A percentile compares a stretch with the other conserved stretches of the same genome.
Conservation (phyloP, 2,329 filamentous ascomycete species). For the Arthrocladium fulminans region DNA sequence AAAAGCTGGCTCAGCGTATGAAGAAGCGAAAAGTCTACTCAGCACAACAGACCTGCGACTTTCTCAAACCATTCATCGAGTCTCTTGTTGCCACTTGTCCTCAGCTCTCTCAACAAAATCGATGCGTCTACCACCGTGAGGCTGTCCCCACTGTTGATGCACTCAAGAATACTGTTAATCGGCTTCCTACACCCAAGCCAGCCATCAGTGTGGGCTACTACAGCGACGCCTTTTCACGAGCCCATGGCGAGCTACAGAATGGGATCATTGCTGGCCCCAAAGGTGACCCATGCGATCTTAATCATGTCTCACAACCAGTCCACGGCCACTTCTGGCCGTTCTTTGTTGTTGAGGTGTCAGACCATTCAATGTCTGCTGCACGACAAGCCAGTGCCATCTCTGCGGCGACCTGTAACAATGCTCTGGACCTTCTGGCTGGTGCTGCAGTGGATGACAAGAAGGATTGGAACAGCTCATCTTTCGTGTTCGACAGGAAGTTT, state of each 20-base stretch:
- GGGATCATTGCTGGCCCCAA: slow-evolving; percentile 18
- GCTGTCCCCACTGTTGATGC: slow-evolving; percentile 16
- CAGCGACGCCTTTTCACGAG: slow-evolving; percentile 10
- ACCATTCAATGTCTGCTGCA: slow-evolving; percentile 16
- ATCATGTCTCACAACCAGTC: slow-evolving; percentile 19
- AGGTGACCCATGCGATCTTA: slow-evolving; percentile 19
- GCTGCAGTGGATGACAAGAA: slow-evolving; percentile 12
- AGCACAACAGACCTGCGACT: slow-evolving; percentile 13
- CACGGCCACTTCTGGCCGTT: slow-evolving; percentile 21
- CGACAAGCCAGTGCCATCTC: slow-evolving; percentile 16
- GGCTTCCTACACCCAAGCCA: slow-evolving; percentile 16
- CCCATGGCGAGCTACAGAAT: slow-evolving; percentile 20
- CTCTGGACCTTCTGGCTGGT: slow-evolving; percentile 18
- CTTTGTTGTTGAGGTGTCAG: slow-evolving; percentile 18
- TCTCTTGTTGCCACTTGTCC: slow-evolving; percentile 14
- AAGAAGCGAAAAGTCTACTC: slow-evolving; percentile 10
- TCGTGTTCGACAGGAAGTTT: slow-evolving; percentile 15
- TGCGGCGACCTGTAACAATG: slow-evolving; percentile 20
- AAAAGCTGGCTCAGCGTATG: slow-evolving; percentile 16
- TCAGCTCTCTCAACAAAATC: slow-evolving; percentile 12
- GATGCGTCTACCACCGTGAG: slow-evolving; percentile 13
- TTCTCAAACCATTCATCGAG: slow-evolving; percentile 12
- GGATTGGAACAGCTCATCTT: slow-evolving; percentile 9
- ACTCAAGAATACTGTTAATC: slow-evolving; percentile 16
- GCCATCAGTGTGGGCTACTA: slow-evolving; percentile 18